Conservation (phyloP, 2,329 filamentous ascomycete genomes). For the Pseudogymnoascus verrucosus region DNA sequence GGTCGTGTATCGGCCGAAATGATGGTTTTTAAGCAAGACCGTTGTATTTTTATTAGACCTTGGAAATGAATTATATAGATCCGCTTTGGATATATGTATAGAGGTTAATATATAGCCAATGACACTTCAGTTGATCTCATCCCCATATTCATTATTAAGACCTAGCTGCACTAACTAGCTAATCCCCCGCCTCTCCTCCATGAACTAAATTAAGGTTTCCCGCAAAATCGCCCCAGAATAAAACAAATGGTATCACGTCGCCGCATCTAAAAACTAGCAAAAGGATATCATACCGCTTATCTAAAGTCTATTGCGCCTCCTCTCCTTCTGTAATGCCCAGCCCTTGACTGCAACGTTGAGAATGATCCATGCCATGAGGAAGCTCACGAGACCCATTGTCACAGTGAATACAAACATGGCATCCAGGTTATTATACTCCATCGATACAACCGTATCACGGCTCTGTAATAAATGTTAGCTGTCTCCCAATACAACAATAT, state of each 20-base stretch:
- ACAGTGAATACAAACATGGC: conserved; percentile 93
- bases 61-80: too few relatives aligned
- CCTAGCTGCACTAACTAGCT: background rate
- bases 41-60: too few relatives aligned
- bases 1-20: too few relatives aligned
- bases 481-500: background rate
- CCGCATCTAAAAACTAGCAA: background rate
- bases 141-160: background rate
- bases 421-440: conserved; percentile 69
- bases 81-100: too few relatives aligned
- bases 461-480: conserved; percentile 41
- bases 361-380: conserved; percentile 81
- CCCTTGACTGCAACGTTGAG: conserved; percentile 76
- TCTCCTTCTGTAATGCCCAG: conserved; percentile 56
- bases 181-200: background rate
- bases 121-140: background rate
- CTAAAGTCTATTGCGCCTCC: background rate
- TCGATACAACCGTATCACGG: conserved; percentile 65
- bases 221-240: background rate
- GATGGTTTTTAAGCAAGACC: too few relatives aligned
- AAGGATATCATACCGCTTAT: background rate
- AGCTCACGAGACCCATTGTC: conserved; percentile 71
- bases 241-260: background rate
- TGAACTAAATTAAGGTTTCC: background rate
- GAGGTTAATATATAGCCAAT: background rate